Evolutionary conservation across 2,329 filamentous ascomycete genomes (phyloP), one percentile per base, ranked within the genome.

Genomic region (Plectosphaerella plurivora): DNA sequence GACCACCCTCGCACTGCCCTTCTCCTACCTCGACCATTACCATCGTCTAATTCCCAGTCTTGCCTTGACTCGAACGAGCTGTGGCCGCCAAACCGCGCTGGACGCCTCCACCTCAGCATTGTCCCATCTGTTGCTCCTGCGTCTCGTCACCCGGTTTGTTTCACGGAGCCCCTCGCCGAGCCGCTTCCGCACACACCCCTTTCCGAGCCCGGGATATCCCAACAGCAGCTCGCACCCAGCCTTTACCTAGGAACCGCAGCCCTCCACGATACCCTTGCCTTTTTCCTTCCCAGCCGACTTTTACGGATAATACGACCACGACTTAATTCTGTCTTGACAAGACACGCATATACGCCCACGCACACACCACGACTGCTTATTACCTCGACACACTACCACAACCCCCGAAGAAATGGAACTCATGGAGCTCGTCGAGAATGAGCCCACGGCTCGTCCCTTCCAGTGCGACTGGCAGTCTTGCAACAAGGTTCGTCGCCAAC

Each of bases 351-450:
- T 33, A 33, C 28, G 22, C 22, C 22, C 22, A 22, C 22, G 22
- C 16, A 45, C 18, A 8, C 18, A 8, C 15, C 6, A 14, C 5
- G 18, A 45, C 22, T 22, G 22, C 5, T 22, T 12, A 33, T 8
- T 33, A 10, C 18, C 46, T 9, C 25, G 18, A 14, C 37, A 15
- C 47, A 24, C 9, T 35, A 49, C 47, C 58, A 53, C 50, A 51
- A 55, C 48, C 50, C 50, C 55, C 57, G 59, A 55, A 65, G 64
- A 65, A 54, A 84, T 86, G 83, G 83, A 85, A 69, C 76, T 86
- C 60, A 76, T 84, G 70, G 82, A 85, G 67, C 72, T 86, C 58
- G 82, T 85, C 56, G 81, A 85, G 56, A 81, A 84, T 65, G 82
- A 85, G 73, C 77, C 80, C 48, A 77, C 78, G 53, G 74, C 79